Base-by-base conservation (phyloP, 129 eudicot species). In the Oenanthe sinensis region DNA sequence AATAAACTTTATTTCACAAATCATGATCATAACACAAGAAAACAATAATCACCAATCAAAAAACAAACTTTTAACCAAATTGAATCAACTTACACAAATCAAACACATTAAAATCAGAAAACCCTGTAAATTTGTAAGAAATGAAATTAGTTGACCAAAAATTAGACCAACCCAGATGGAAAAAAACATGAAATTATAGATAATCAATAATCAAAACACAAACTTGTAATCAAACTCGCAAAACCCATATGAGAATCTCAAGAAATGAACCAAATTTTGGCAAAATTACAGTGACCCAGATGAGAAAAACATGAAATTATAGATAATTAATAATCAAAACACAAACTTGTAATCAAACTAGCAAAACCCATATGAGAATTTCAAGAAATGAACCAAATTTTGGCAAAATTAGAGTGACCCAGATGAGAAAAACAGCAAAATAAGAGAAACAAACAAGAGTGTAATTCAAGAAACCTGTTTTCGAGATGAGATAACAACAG, bases 401-500 rank as follows among this genome's bases (percentile, higher is more conserved):
- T 4, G 3, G 40, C 42, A 46, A 74, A 73, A 20, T 44, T 4
- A 39, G 13, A 33, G 54, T 4, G 49, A n/a, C 76, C 55, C 52
- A 73, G 76, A 45, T 46, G 40, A 14, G 0, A 46, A 20, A n/a
- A 46, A 73, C 76, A 73, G 26, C 54, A 73, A 74, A 44, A 0
- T 6, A 22, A 44, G 16, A 43, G 36, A 72, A 44, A 72, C 11
- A 4, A 43, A 24, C 8, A 72, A 44, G 17, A 4, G 76, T 70
- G 50, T 48, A 74, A 8, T 45, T 77, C 24, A 40, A 28, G 76
- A 3, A 70, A 90, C 99, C 90, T 96, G 97, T 82, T 80, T 87
- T 80, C 99, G 91, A 54, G 99, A 96, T 45, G 97, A 96, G 81
- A 96, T 86, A 73, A 96, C 96, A 69, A 96, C 95, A 74, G 95